A percentile compares a stretch with the other conserved stretches of the same genome.
Evolutionary conservation across 140 eudicot species (phyloP).

Genomic region (Ambrosia hybrid): DNA sequence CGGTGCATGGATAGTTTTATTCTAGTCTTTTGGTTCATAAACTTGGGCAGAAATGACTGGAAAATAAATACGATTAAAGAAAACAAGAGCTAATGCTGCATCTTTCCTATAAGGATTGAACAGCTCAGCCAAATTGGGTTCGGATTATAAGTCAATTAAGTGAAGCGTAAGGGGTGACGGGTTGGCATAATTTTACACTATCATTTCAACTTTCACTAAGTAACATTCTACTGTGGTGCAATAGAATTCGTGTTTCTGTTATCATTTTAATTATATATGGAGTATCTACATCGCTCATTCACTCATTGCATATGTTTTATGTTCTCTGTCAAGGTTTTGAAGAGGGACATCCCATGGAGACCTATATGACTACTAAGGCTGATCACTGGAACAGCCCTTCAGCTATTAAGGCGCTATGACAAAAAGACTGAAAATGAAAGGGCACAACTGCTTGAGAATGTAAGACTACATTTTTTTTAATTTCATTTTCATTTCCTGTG

Average conservation of each 20-base stretch:
- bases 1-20: not conserved
- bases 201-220: not conserved
- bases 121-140: not conserved
- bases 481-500: conserved; percentile 1
- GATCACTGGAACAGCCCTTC: conserved; percentile 80
- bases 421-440: conserved; percentile 58
- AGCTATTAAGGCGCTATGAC: conserved; percentile 88
- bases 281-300: not conserved
- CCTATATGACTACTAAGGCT: conserved; percentile 93
- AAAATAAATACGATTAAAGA: not conserved
- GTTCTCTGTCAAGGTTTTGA: conserved; percentile 56
- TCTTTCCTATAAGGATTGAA: not conserved
- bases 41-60: not conserved
- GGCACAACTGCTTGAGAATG: conserved; percentile 80
- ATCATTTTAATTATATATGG: not conserved
- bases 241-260: conserved; percentile 14
- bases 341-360: conserved; percentile 98
- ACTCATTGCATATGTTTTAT: not conserved
- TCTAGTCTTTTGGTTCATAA: not conserved
- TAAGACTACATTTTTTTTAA: conserved; percentile 28
- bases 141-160: not conserved
- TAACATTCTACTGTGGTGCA: not conserved
- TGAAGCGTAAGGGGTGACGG: not conserved
- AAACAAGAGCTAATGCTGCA: not conserved
- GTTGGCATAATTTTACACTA: not conserved